Evolutionary conservation across 2,329 filamentous ascomycete genomes (phyloP).

Genomic region (Trichoderma gracile): DNA sequence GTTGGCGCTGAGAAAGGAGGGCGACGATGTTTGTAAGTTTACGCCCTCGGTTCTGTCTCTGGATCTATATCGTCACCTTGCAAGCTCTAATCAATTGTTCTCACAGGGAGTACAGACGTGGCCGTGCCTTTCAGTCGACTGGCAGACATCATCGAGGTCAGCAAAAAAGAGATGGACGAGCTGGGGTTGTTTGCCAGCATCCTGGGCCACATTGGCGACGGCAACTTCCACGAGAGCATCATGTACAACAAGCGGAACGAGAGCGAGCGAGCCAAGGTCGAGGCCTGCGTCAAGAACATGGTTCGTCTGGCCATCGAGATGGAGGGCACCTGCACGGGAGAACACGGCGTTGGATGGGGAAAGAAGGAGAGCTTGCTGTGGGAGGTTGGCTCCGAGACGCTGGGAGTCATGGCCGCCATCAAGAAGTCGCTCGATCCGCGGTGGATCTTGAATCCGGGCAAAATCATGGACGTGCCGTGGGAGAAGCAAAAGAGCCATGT

Average conservation of each 20-base stretch:
- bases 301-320: slow-evolving; percentile 86
- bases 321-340: slow-evolving; percentile 90
- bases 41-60: background rate
- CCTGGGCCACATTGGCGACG: slow-evolving; percentile 87
- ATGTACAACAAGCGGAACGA: slow-evolving; percentile 75
- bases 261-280: slow-evolving; percentile 72
- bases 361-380: slow-evolving; percentile 79
- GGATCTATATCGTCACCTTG: background rate
- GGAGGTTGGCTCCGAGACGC: slow-evolving; percentile 77
- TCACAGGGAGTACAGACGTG: slow-evolving; percentile 73
- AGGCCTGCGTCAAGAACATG: slow-evolving; percentile 85
- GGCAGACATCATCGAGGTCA: slow-evolving; percentile 75
- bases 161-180: slow-evolving; percentile 85
- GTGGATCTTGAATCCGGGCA: slow-evolving; percentile 90
- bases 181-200: slow-evolving; percentile 85
- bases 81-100: background rate
- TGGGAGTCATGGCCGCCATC: slow-evolving; percentile 81
- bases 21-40: slow-evolving; percentile 69
- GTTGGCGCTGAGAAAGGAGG: slow-evolving; percentile 65
- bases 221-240: slow-evolving; percentile 93
- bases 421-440: slow-evolving; percentile 80
- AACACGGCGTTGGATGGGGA: slow-evolving; percentile 82
- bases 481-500: slow-evolving; percentile 26
- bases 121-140: slow-evolving; percentile 76
- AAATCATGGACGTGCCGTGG: slow-evolving; percentile 75